Conservation (phyloP, 1,284 basidiomycete species). For the Puccinia horiana region DNA sequence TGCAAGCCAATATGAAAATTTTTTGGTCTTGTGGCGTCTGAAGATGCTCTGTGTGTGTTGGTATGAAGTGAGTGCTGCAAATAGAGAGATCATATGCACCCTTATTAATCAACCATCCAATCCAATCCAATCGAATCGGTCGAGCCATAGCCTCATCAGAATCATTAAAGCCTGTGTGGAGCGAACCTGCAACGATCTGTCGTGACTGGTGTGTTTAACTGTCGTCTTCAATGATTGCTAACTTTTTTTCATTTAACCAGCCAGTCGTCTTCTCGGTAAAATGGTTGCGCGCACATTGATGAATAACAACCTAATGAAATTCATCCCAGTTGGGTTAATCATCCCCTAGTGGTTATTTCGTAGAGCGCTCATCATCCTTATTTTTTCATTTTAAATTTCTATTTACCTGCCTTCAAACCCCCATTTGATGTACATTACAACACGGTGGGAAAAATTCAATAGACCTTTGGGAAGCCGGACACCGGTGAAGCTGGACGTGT, state of each 20-base stretch:
- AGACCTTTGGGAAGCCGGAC: no score
- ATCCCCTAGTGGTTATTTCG: no score
- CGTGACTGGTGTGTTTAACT: background rate
- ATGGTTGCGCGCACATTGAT: background rate
- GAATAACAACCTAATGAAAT: background rate
- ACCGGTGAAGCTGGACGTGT: no score
- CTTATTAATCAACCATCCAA: background rate
- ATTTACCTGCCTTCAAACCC: no score
- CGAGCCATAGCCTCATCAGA: background rate
- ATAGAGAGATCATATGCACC: background rate
- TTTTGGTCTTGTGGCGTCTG: background rate
- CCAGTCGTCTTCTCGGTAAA: background rate
- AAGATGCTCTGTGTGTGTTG: background rate
- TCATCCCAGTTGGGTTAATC: no score
- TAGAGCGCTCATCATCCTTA: no score
- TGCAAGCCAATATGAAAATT: slow-evolving; percentile 12
- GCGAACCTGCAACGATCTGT: background rate
- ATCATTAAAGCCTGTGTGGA: background rate
- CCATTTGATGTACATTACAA: no score
- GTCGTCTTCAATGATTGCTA: background rate
- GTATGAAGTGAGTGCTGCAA: background rate
- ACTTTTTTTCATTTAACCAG: background rate
- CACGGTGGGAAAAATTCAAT: no score
- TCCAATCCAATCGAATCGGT: background rate
- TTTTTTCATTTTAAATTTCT: no score